Evolutionary conservation across 805 yeast species (phyloP).

Genomic region (Candida taoyuanica): DNA sequence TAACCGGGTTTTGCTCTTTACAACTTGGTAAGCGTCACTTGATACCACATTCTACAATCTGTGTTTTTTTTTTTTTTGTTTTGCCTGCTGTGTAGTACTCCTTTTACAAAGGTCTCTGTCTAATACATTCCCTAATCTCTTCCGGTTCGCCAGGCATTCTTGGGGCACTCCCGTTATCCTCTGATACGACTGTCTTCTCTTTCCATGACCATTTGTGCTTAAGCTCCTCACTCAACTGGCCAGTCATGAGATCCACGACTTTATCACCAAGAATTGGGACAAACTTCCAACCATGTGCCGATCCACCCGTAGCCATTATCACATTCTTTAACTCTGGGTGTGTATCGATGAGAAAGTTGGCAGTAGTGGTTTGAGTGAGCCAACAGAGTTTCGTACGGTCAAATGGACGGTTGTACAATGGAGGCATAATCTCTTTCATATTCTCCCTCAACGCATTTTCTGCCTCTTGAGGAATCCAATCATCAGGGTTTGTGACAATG

Average conservation of each 20-base stretch:
- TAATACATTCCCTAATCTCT: slow-evolving; percentile 4
- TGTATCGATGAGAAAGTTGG: slow-evolving; percentile 28
- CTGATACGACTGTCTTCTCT: slow-evolving; percentile 7
- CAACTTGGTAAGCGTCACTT: too few species aligned
- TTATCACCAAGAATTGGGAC: slow-evolving; percentile 28
- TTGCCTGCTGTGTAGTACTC: too few species aligned
- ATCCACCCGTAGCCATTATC: slow-evolving; percentile 31
- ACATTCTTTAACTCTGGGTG: slow-evolving; percentile 27
- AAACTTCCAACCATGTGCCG: slow-evolving; percentile 32
- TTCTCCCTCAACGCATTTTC: slow-evolving; percentile 18
- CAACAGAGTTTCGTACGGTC: slow-evolving; percentile 36
- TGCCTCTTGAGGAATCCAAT: slow-evolving; percentile 16
- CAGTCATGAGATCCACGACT: slow-evolving; percentile 15
- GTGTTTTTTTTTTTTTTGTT: too few species aligned
- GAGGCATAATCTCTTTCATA: slow-evolving; percentile 27
- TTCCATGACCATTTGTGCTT: slow-evolving; percentile 13
- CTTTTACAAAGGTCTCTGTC: background rate
- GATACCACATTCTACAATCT: too few species aligned
- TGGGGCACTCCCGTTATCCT: slow-evolving; percentile 11
- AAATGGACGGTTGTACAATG: slow-evolving; percentile 11
- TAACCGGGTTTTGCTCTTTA: too few species aligned
- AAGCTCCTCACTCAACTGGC: slow-evolving; percentile 7
- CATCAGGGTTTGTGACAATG: slow-evolving; percentile 10
- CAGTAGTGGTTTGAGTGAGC: slow-evolving; percentile 30
- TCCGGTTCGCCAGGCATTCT: slow-evolving; percentile 13